Base-by-base conservation (phyloP, 805 yeast species). In the Blastobotrys attinorum region DNA sequence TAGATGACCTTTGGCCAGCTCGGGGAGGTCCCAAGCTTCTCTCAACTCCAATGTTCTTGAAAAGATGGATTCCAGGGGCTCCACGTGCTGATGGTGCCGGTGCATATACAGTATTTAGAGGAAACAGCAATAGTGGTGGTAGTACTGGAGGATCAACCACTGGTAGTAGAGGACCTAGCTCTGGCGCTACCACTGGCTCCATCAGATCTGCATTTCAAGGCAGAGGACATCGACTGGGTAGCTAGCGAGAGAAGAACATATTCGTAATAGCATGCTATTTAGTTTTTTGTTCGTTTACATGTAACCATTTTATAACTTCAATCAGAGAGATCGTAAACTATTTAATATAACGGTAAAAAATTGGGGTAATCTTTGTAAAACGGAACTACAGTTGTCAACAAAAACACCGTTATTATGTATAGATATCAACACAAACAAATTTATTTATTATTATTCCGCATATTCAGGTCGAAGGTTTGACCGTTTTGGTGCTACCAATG, bases 391-490 rank as follows among this genome's bases (percentile, higher is more conserved):
- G n/a, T n/a, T n/a, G n/a, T n/a, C n/a, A n/a, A n/a, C n/a, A n/a
- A n/a, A n/a, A n/a, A n/a, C n/a, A n/a, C n/a, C n/a, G n/a, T n/a
- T n/a, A n/a, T n/a, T n/a, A n/a, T n/a, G n/a, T n/a, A n/a, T n/a
- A n/a, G n/a, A n/a, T n/a, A n/a, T n/a, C n/a, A n/a, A n/a, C n/a
- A n/a, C n/a, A n/a, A n/a, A n/a, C n/a, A n/a, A n/a, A n/a, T n/a
- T n/a, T n/a, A n/a, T n/a, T n/a, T n/a, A n/a, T n/a, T n/a, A n/a
- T 43, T 47, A 52, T 46, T 67, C 73, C 10, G 73, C 72, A 47
- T 54, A 77, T 62, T 88, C 96, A 7, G 94, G 95, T 67, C 96
- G 80, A 61, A 88, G 66, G 58, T 89, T 96, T 1, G 94, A 77
- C 56, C 97, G 78, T 62, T 83, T 83, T 34, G 97, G 97, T 35